Evolutionary conservation across 257 asterid species (phyloP), one percentile per base, ranked within the genome.

Genomic region (Capsicum chinense): DNA sequence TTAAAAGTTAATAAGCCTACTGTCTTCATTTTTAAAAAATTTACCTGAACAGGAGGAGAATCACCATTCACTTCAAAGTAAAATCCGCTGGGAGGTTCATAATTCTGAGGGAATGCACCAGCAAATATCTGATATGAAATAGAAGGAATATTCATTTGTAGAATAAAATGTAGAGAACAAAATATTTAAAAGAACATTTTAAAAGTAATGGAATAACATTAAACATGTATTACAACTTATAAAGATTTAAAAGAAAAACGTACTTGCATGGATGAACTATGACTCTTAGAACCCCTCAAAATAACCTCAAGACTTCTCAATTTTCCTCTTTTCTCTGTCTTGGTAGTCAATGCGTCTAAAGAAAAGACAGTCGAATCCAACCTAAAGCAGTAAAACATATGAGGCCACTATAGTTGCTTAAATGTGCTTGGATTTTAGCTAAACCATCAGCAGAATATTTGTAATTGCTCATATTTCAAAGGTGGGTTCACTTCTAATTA

Each of bases 261-360:
- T n/a, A 87, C 99, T 97, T 93, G 99, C 19, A 99, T 88, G 56
- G 98, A 92, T 47, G 99, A 90, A 84, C 97, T 97, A 66, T 88
- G 90, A 88, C 90, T 93, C 84, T 89, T 95, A 54, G 99, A 97
- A 74, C 97, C 98, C 85, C 83, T 90, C 99, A 99, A 97, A 78
- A 97, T 66, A 85, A 97, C 95, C 92, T 97, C 99, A 68, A 97
- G 99, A 79, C 83, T 95, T 97, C 83, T 93, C 98, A 58, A 19
- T 89, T 86, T 87, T 90, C 33, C 33, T 26, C 33, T 93, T 94
- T 37, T 90, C 93, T 91, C 99, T 89, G 86, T 97, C 99, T 94
- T 95, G 99, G 89, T 95, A 97, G 88, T 97, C 99, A 83, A 97
- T 97, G 79, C 99, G 97, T 81, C 87, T 98, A 90, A 95, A 97